Percentiles rank a stretch among this genome's conserved stretches.
These are phyloP conservation scores for Penicillium ucsense DNA, from an alignment of 495 filamentous ascomycete species.

Conservation along the genomic window DNA sequence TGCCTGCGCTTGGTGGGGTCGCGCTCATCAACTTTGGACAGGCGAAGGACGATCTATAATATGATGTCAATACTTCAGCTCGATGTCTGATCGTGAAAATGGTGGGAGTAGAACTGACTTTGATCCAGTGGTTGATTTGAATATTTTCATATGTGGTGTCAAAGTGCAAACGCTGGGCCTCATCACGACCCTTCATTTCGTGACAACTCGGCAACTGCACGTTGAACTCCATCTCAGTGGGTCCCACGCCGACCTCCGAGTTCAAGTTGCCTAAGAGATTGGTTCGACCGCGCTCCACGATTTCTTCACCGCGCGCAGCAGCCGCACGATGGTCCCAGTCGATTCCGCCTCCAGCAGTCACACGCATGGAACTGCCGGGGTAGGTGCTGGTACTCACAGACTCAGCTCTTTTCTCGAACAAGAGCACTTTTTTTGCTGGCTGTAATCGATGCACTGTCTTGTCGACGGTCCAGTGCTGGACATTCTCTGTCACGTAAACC, in stretches of 20 bases:
- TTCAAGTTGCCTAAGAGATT: conserved; percentile 78
- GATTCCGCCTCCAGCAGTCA: conserved; percentile 74
- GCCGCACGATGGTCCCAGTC: conserved; percentile 51
- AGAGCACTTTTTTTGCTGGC: conserved; percentile 67
- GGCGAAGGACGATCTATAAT: conserved; percentile 86
- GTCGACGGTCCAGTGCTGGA: conserved; percentile 86
- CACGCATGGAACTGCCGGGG: conserved; percentile 65
- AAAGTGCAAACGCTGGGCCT: conserved; percentile 65
- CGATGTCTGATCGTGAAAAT: not conserved
- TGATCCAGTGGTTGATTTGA: conserved; percentile 98
- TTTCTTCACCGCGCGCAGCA: conserved; percentile 49
- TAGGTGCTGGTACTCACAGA: conserved; percentile 68
- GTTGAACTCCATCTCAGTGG: conserved; percentile 95
- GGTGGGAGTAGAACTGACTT: conserved; percentile 49
- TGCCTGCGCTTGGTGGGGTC: conserved; percentile 80
- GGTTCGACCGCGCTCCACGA: conserved; percentile 41
- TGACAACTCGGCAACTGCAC: conserved; percentile 91
- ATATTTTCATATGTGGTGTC: conserved; percentile 96
- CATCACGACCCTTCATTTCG: conserved; percentile 71
- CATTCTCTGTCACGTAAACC: conserved; percentile 86
- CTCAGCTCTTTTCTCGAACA: conserved; percentile 89
- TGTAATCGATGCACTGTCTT: conserved; percentile 84
- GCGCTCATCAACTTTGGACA: conserved; percentile 74
- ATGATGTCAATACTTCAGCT: not conserved
- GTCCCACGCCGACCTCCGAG: conserved; percentile 58